Percentiles rank a stretch among this genome's conserved stretches.
These are phyloP conservation scores for Aphanomyces cochlioides DNA, from an alignment of 352 stramenopile species.

Conservation along the genomic window DNA sequence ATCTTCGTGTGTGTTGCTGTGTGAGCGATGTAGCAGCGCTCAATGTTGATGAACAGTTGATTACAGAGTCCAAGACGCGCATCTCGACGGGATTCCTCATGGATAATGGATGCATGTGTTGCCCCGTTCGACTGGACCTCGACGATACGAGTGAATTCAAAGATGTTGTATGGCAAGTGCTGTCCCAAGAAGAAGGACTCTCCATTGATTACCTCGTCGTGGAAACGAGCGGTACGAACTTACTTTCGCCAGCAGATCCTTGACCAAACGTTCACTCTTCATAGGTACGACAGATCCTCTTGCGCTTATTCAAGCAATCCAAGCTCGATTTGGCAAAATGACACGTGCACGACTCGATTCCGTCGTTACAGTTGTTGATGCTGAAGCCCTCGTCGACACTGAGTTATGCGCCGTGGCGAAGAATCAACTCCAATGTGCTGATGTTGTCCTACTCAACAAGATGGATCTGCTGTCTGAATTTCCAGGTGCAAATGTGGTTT, in stretches of 20 bases:
- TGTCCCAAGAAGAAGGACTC: slow-evolving; percentile 44
- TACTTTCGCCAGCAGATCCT: neutral
- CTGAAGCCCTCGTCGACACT: slow-evolving; percentile 51
- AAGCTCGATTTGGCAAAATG: slow-evolving; percentile 76
- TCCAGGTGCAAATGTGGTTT: slow-evolving; percentile 13
- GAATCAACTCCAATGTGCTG: slow-evolving; percentile 61
- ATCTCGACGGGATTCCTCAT: slow-evolving; percentile 61
- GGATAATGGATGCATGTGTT: slow-evolving; percentile 96
- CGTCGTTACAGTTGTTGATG: slow-evolving; percentile 73
- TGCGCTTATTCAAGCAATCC: slow-evolving; percentile 55
- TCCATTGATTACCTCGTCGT: slow-evolving; percentile 74
- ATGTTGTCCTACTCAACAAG: slow-evolving; percentile 83
- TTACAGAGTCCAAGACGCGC: slow-evolving; percentile 39
- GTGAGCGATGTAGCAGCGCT: slow-evolving; percentile 65
- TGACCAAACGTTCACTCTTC: no score
- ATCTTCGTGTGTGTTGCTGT: slow-evolving; percentile 61
- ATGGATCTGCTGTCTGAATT: slow-evolving; percentile 55
- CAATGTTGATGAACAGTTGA: slow-evolving; percentile 65
- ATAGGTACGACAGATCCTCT: slow-evolving; percentile 59
- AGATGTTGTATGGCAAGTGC: slow-evolving; percentile 61
- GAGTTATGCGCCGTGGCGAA: slow-evolving; percentile 46
- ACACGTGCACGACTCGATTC: slow-evolving; percentile 71
- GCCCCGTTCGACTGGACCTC: slow-evolving; percentile 85
- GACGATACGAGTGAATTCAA: slow-evolving; percentile 51
- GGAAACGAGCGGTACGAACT: slow-evolving; percentile 60